Evolutionary conservation across 2,329 filamentous ascomycete genomes (phyloP).

Genomic region (Botrytis cinerea): DNA sequence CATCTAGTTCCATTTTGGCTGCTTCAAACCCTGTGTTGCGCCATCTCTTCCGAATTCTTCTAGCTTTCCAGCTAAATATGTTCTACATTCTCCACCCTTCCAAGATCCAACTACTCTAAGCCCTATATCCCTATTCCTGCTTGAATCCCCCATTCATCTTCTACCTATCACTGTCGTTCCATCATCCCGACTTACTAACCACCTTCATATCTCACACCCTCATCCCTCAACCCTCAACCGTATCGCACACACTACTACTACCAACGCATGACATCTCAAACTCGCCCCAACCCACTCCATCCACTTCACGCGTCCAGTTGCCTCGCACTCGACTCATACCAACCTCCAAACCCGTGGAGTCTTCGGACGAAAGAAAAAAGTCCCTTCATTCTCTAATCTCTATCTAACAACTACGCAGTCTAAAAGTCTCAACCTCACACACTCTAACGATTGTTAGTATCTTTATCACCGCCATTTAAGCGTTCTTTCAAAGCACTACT

Average conservation of each 20-base stretch:
- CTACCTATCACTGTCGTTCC: background rate
- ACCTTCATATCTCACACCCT: background rate
- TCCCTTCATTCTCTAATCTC: background rate
- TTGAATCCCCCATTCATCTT: slow-evolving; percentile 22
- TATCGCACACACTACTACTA: background rate
- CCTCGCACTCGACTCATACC: background rate
- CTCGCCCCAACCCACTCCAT: background rate
- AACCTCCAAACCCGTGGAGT: background rate
- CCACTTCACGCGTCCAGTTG: background rate
- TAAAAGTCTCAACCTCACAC: background rate
- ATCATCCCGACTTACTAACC: background rate
- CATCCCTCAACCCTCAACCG: background rate
- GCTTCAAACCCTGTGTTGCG: background rate
- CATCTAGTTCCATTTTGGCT: background rate
- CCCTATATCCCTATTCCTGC: slow-evolving; percentile 35
- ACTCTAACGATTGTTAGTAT: background rate
- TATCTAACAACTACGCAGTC: background rate
- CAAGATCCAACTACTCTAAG: background rate
- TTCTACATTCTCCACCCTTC: background rate
- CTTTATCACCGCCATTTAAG: background rate
- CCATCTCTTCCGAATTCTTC: background rate
- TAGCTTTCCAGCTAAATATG: slow-evolving; percentile 16
- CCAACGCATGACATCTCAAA: background rate
- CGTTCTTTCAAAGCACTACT: background rate
- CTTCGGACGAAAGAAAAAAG: background rate